Percentiles rank a stretch among this genome's conserved stretches.
Evolutionary conservation across 192 early-diverging fungal species (phyloP).

Genomic region (Haplosporangium gracile): DNA sequence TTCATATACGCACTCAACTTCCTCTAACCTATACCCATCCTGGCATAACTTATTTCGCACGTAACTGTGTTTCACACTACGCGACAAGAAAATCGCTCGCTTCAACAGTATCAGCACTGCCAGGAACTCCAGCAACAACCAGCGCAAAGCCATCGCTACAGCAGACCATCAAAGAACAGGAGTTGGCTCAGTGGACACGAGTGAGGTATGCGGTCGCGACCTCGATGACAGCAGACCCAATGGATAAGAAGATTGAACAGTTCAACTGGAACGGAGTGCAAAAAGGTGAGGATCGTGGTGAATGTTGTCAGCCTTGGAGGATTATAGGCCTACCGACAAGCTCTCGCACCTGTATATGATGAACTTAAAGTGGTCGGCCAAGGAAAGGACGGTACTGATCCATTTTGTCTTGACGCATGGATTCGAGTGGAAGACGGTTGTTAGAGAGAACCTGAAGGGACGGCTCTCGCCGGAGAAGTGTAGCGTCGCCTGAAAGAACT

Average conservation of each 20-base stretch:
- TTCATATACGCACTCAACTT: background rate
- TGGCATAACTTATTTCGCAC: too few relatives aligned
- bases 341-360: slow-evolving; percentile 34
- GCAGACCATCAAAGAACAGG: too few relatives aligned
- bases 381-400: slow-evolving; percentile 34
- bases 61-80: too few relatives aligned
- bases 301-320: slow-evolving; percentile 23
- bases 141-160: too few relatives aligned
- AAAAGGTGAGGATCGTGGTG: slow-evolving; percentile 15
- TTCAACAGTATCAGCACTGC: too few relatives aligned
- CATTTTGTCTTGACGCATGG: slow-evolving; percentile 37
- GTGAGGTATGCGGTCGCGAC: too few relatives aligned
- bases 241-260: too few relatives aligned
- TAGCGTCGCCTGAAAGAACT: slow-evolving; percentile 36
- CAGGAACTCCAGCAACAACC: too few relatives aligned
- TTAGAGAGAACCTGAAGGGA: background rate
- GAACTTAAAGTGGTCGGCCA: slow-evolving; percentile 43
- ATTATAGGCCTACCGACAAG: background rate
- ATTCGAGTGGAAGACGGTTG: slow-evolving; percentile 22
- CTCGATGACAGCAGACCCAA: too few relatives aligned
- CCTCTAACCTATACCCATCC: background rate
- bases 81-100: too few relatives aligned
- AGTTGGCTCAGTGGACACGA: background rate
- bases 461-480: slow-evolving; percentile 23
- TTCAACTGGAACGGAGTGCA: slow-evolving; percentile 29